Percentiles rank a stretch among this genome's conserved stretches.
Evolutionary conservation across 495 filamentous ascomycete genomes (phyloP).

Genomic region (Pyrenopolyporus hunteri): DNA sequence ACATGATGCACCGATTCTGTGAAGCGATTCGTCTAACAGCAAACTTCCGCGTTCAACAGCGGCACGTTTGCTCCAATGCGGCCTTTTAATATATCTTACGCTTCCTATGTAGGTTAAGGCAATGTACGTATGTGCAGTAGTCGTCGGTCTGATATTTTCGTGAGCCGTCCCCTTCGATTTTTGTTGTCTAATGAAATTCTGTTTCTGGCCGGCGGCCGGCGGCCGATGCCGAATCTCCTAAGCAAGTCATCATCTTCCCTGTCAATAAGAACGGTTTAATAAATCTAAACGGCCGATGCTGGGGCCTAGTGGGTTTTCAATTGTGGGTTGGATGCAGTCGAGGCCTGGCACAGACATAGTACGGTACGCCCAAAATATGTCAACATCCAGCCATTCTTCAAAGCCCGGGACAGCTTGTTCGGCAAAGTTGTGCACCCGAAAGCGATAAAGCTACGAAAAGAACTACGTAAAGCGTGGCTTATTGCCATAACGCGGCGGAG

Average conservation of each 20-base stretch:
- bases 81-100: slow-evolving; percentile 9
- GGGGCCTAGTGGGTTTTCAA: slow-evolving; percentile 21
- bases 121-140: too few relatives aligned
- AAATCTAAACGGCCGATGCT: slow-evolving; percentile 22
- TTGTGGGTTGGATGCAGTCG: slow-evolving; percentile 13
- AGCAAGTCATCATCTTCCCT: slow-evolving; percentile 38
- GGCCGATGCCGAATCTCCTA: slow-evolving; percentile 33
- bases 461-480: slow-evolving; percentile 3
- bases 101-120: not conserved
- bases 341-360: not conserved
- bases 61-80: slow-evolving; percentile 34
- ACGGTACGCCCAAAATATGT: slow-evolving; percentile 5
- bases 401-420: not conserved
- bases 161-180: slow-evolving; percentile 27
- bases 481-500: slow-evolving; percentile 8
- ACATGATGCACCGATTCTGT: slow-evolving; percentile 14
- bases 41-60: slow-evolving; percentile 8
- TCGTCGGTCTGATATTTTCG: slow-evolving; percentile 19
- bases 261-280: slow-evolving; percentile 10
- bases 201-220: slow-evolving; percentile 15
- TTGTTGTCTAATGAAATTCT: slow-evolving; percentile 1
- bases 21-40: slow-evolving; percentile 13
- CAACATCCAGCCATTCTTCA: not conserved
- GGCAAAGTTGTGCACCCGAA: too few relatives aligned
- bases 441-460: slow-evolving; percentile 6